These are phyloP conservation scores for Pseudogymnoascus sp. DNA, from an alignment of 2,329 filamentous ascomycete genomes.

Conservation along the genomic window DNA sequence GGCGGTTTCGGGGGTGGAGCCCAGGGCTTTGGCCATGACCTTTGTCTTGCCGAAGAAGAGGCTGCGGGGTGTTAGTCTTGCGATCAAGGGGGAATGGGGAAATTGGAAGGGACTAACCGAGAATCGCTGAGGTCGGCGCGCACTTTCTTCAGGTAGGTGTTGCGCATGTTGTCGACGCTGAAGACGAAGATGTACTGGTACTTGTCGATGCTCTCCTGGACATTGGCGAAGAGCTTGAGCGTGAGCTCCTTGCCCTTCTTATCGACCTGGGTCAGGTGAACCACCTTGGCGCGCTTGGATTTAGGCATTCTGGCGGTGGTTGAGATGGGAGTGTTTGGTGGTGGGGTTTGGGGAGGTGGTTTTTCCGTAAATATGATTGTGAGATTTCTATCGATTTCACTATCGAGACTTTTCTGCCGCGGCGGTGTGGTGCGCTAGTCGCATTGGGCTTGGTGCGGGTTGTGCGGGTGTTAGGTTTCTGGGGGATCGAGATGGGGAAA, in stretches of 20 bases:
- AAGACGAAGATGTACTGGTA: conserved; percentile 94
- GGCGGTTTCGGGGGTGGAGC: conserved; percentile 68
- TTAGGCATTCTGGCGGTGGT: conserved; percentile 64
- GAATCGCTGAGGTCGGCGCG: conserved; percentile 77
- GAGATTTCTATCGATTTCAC: conserved; percentile 10
- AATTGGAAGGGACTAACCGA: conserved; percentile 48
- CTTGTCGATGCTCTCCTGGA: conserved; percentile 75
- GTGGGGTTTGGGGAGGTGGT: conserved; percentile 13
- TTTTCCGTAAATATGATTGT: conserved; percentile 17
- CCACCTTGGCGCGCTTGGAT: conserved; percentile 84
- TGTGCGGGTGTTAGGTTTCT: not conserved
- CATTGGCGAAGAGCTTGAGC: conserved; percentile 77
- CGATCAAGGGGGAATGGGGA: too few relatives aligned
- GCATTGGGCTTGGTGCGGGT: not conserved
- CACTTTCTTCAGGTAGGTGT: conserved; percentile 89
- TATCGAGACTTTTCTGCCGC: conserved; percentile 10
- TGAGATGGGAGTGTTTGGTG: not conserved
- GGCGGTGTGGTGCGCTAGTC: not conserved
- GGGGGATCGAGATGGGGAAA: not conserved
- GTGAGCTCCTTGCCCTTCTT: conserved; percentile 91
- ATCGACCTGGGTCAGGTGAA: conserved; percentile 82
- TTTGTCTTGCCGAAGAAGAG: conserved; percentile 99
- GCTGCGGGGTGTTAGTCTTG: conserved; percentile 37
- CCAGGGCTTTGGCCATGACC: conserved; percentile 94
- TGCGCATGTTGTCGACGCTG: conserved; percentile 93